Evolutionary conservation across 345 rosid genomes (phyloP), one percentile per base, ranked within the genome.

Genomic region (Iberis pinnata): DNA sequence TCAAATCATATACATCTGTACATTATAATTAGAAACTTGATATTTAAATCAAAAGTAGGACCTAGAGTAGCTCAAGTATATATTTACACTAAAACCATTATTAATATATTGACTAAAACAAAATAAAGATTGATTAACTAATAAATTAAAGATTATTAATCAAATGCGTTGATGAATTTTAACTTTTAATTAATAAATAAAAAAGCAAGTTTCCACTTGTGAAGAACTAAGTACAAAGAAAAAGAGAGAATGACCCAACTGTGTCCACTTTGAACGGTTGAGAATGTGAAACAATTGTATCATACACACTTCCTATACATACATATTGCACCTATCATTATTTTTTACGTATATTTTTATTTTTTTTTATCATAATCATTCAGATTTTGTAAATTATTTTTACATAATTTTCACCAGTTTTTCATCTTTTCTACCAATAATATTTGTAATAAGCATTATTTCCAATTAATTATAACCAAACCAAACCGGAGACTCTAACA

Each of bases 191-290:
- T 29, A 18, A 32, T 22, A 53, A 43, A 6, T 3, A 17, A 49
- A 17, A 49, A 65, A 50, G 70, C 15, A 65, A 25, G 47, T 43
- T 10, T 65, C 60, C 64, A 58, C 60, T 65, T 65, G 70, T 60
- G 53, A 52, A 37, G 60, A 27, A 59, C 65, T 52, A 38, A 53
- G 61, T 67, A 67, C 66, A 46, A 47, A 31, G 33, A 27, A 27
- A 59, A 45, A 37, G n/a, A 20, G 35, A 49, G 1, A 57, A 13
- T 22, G 53, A 1, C 6, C 64, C 43, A 16, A 43, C 27, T 0
- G 16, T 18, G 35, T 16, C 70, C 70, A 58, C 64, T 43, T 65
- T 65, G 49, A 27, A 51, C 60, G 60, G 70, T 24, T 65, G 53
- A 50, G 64, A 44, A 58, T 29, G 54, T 50, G 36, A 36, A 54